A percentile compares a stretch with the other conserved stretches of the same genome.
These are phyloP conservation scores for Medicago ruthenica DNA, from an alignment of 306 rosid genomes.

Conservation along the genomic window DNA sequence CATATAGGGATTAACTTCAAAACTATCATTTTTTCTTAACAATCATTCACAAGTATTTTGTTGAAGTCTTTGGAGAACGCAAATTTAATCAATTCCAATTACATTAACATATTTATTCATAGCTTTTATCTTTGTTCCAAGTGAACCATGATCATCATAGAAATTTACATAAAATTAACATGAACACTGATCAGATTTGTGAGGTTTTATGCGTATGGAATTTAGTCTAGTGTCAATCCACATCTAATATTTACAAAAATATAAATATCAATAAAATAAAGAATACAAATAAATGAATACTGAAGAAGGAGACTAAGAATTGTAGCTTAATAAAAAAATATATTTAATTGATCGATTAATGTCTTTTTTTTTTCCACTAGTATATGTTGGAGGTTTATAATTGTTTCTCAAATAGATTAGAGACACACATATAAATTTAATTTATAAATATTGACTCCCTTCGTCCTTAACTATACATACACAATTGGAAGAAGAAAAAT, in stretches of 20 bases:
- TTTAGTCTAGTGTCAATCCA: slow-evolving; percentile 80
- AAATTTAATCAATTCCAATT: slow-evolving; percentile 64
- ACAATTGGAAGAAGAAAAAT: too few relatives aligned
- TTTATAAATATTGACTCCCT: too few relatives aligned
- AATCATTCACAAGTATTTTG: slow-evolving; percentile 42
- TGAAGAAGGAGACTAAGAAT: too few relatives aligned
- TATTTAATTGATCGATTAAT: too few relatives aligned
- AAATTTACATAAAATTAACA: slow-evolving; percentile 76
- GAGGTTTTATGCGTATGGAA: slow-evolving; percentile 78
- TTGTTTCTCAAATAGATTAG: too few relatives aligned
- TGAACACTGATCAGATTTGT: slow-evolving; percentile 57
- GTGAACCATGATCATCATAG: slow-evolving; percentile 73
- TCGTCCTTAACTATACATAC: too few relatives aligned
- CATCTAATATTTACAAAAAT: slow-evolving; percentile 45
- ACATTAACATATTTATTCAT: slow-evolving; percentile 53
- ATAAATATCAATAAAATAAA: too few relatives aligned
- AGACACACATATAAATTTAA: too few relatives aligned
- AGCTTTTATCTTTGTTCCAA: slow-evolving; percentile 66
- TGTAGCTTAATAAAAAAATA: too few relatives aligned
- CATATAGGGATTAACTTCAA: slow-evolving; percentile 56
- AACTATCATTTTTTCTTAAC: not conserved
- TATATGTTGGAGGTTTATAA: too few relatives aligned
- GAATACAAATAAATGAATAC: too few relatives aligned
- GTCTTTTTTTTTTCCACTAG: too few relatives aligned
- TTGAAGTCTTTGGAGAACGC: slow-evolving; percentile 72